Evolutionary conservation across 2,329 filamentous ascomycete species (phyloP), one percentile per base, ranked within the genome.

Genomic region (Alternaria gaisen): DNA sequence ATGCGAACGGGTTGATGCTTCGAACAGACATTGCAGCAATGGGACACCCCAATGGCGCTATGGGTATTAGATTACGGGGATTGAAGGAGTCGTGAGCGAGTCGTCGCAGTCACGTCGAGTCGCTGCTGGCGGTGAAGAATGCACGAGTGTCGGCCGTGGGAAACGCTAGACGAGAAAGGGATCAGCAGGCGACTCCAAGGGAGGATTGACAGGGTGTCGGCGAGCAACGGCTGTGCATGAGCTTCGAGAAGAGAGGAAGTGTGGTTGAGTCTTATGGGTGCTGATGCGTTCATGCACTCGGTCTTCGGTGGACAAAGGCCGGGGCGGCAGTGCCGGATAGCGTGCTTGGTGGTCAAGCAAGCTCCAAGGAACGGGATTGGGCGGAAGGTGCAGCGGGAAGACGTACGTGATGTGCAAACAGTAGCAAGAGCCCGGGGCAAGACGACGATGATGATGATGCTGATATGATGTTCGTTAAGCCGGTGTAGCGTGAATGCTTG

Each of bases 11-110:
- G 77, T 85, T 87, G 73, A 86, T 83, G 74, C 82, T 83, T 83
- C 86, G 85, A 82, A 85, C 83, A 85, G 87, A 86, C 87, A 89
- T 89, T 80, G 84, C 74, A 77, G 69, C 66, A 67, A 62, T 67
- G 11, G 4, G 40, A 46, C 30, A 24, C 20, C 14, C 32, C 32
- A 36, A 16, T 36, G 32, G 32, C 32, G 14, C 11, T 14, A 8
- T 14, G 6, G 48, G 12, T 42, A 24, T 42, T 52, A 53, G 42
- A 47, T 36, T 36, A 14, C 12, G 41, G 46, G 47, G 52, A 57
- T 34, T 18, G 44, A 20, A 34, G 43, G 48, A n/a, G 34, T 6
- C 7, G 34, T n/a, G 16, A 38, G 12, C 12, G 32, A 36, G 32
- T 36, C 34, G 34, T n/a, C 16, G 11, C 32, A 38, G 16, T 6